These are phyloP conservation scores for Botrytis galanthina DNA, from an alignment of 2,329 filamentous ascomycete genomes.

Conservation along the genomic window DNA sequence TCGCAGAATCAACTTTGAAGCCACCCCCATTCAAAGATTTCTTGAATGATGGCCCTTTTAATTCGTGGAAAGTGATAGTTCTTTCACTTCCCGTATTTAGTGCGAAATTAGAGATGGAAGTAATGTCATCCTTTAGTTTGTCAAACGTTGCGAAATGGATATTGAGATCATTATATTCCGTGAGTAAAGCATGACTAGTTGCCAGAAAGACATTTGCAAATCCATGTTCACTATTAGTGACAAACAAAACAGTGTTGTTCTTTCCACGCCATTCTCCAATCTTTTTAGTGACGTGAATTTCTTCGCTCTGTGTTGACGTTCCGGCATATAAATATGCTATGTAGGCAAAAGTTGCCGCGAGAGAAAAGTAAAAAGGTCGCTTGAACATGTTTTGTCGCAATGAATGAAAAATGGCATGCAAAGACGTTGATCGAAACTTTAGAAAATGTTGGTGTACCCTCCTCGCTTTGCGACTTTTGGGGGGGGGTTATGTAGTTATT, in stretches of 20 bases:
- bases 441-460: background rate
- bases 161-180: constrained; percentile 38
- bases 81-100: background rate
- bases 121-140: constrained; percentile 37
- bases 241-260: constrained; percentile 40
- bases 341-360: background rate
- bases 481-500: background rate
- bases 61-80: constrained; percentile 6
- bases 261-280: background rate
- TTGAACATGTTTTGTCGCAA: background rate
- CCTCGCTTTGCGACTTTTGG: background rate
- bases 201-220: constrained; percentile 47
- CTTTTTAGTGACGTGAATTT: background rate
- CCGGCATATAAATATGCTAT: background rate
- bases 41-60: background rate
- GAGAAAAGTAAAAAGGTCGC: background rate
- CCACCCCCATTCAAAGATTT: background rate
- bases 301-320: background rate
- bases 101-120: constrained; percentile 23
- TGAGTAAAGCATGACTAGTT: constrained; percentile 41
- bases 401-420: background rate
- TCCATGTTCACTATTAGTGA: constrained; percentile 46
- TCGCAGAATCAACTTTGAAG: background rate
- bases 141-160: constrained; percentile 46
- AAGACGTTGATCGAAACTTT: background rate